phyloP scores from a whole-genome alignment of 1,284 basidiomycete genomes.

The Cryptococcus maquisensis region DNA sequence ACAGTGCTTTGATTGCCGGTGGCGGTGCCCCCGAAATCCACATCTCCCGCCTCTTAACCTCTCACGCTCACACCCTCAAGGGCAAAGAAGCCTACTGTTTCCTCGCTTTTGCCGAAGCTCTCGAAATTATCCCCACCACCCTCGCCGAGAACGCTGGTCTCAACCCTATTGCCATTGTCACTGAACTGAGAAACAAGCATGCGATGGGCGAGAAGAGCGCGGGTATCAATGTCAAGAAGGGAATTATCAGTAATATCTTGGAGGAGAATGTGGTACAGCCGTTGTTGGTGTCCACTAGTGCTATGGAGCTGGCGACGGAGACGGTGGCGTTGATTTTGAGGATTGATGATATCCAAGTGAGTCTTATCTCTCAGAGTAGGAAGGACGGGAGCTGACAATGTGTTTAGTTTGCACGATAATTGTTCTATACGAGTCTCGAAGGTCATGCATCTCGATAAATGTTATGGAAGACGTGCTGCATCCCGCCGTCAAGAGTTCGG shows the following conservation, averaged over 20 bases:
- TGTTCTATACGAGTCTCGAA: neutral
- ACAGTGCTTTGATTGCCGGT: constrained; percentile 93
- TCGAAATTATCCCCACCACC: constrained; percentile 97
- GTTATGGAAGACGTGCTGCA: neutral
- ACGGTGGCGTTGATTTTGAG: constrained; percentile 94
- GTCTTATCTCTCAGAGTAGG: constrained; percentile 5
- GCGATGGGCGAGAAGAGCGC: constrained; percentile 90
- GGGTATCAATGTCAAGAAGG: constrained; percentile 97
- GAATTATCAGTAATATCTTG: constrained; percentile 90
- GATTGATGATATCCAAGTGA: constrained; percentile 85
- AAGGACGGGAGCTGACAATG: constrained; percentile 3
- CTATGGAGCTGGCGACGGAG: constrained; percentile 91
- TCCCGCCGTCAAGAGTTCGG: neutral
- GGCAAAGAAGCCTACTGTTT: constrained; percentile 99
- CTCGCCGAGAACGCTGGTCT: constrained; percentile 97
- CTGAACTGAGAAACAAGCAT: constrained; percentile 94
- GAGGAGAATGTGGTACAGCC: constrained; percentile 98
- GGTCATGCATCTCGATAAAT: neutral
- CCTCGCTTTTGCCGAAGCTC: constrained; percentile 95
- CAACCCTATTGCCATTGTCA: constrained; percentile 97
- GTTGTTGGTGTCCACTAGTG: constrained; percentile 89
- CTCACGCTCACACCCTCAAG: constrained; percentile 88
- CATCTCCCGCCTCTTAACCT: constrained; percentile 86
- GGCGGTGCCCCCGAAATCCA: constrained; percentile 98
- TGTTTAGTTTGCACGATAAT: constrained; percentile 21